These are phyloP conservation scores for Leccinum subrobustum DNA, from an alignment of 1,284 basidiomycete species.

Conservation along the genomic window DNA sequence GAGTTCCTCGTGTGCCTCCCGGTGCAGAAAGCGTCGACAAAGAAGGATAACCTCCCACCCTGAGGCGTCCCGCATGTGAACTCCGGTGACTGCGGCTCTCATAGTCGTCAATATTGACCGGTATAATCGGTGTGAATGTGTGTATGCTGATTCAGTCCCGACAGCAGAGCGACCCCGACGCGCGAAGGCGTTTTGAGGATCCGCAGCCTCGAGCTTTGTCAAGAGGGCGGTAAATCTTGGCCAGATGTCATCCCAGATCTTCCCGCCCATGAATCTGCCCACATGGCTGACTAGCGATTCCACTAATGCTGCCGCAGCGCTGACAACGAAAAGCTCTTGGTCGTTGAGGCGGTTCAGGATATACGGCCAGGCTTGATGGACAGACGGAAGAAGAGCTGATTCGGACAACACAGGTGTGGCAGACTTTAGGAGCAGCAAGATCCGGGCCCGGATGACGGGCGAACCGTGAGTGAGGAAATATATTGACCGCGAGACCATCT, in stretches of 20 bases:
- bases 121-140: slow-evolving; percentile 76
- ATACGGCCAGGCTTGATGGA: slow-evolving; percentile 88
- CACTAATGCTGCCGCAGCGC: slow-evolving; percentile 68
- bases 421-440: slow-evolving; percentile 70
- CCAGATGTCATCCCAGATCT: slow-evolving; percentile 90
- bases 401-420: slow-evolving; percentile 77
- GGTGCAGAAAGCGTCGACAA: slow-evolving; percentile 74
- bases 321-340: slow-evolving; percentile 72
- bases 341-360: slow-evolving; percentile 81
- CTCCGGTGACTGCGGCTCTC: slow-evolving; percentile 58
- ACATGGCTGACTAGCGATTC: slow-evolving; percentile 65
- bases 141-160: slow-evolving; percentile 70
- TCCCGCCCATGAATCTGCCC: slow-evolving; percentile 79
- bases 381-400: slow-evolving; percentile 73
- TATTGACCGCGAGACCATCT: slow-evolving; percentile 83
- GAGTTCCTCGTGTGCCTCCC: slow-evolving; percentile 67
- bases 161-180: slow-evolving; percentile 48
- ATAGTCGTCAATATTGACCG: slow-evolving; percentile 71
- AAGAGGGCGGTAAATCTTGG: slow-evolving; percentile 72
- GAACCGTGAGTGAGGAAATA: slow-evolving; percentile 89
- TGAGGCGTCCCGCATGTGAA: slow-evolving; percentile 66
- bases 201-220: slow-evolving; percentile 54
- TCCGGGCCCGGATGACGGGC: slow-evolving; percentile 77
- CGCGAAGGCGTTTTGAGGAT: slow-evolving; percentile 62
- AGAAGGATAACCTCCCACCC: slow-evolving; percentile 77